phyloP scores from a whole-genome alignment of 1,284 basidiomycete genomes.

The Sphaerobolus stellatus region DNA sequence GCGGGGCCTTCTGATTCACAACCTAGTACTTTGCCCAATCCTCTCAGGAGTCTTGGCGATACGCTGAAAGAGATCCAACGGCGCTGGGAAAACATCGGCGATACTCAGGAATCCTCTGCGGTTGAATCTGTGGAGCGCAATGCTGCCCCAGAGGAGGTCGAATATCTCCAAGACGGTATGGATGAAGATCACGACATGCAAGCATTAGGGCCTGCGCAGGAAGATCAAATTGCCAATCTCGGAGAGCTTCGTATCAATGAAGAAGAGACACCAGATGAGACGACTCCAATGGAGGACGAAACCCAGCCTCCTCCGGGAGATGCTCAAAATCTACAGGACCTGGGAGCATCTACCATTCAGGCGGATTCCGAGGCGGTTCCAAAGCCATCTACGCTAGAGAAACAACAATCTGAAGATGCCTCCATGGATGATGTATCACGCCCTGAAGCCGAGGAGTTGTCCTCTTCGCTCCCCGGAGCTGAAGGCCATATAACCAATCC shows the following conservation, averaged over 20 bases:
- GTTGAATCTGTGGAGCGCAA: constrained; percentile 34
- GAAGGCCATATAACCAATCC: constrained; percentile 14
- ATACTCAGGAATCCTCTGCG: constrained; percentile 42
- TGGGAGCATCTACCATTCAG: constrained; percentile 18
- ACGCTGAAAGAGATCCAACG: constrained; percentile 82
- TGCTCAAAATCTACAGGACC: constrained; percentile 19
- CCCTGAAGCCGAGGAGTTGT: constrained; percentile 22
- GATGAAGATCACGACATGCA: constrained; percentile 80
- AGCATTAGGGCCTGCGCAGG: constrained; percentile 83
- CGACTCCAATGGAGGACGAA: neutral
- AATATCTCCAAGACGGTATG: constrained; percentile 77
- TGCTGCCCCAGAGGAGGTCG: constrained; percentile 60
- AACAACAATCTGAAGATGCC: neutral
- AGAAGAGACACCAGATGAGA: constrained; percentile 48
- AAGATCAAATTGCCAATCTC: constrained; percentile 81
- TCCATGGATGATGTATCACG: neutral
- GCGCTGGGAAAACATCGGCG: constrained; percentile 82
- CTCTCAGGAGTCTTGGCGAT: too few relatives aligned
- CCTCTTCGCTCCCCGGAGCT: too few relatives aligned
- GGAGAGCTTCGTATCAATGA: constrained; percentile 78
- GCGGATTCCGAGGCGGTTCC: neutral
- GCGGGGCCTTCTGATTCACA: too few relatives aligned
- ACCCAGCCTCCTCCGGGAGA: constrained; percentile 38
- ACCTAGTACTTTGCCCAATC: too few relatives aligned
- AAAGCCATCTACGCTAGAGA: neutral